Conservation (phyloP, 2,329 filamentous ascomycete genomes). For the Pseudogymnoascus pannorum region DNA sequence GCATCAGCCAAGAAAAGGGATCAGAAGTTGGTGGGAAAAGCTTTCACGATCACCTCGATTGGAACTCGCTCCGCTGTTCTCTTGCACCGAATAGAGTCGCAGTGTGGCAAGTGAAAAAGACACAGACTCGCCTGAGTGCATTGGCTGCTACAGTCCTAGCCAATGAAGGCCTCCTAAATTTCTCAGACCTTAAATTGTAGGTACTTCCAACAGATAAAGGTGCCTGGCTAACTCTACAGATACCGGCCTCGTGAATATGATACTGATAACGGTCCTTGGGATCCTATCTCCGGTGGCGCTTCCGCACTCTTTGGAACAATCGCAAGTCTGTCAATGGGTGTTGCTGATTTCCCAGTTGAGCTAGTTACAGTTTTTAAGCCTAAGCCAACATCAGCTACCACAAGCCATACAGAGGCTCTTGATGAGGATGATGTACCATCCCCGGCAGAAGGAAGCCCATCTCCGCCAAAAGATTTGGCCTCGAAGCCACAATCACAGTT, state of each 20-base stretch:
- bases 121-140: conserved; percentile 59
- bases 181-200: conserved; percentile 67
- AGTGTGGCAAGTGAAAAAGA: conserved; percentile 66
- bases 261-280: conserved; percentile 69
- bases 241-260: conserved; percentile 60
- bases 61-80: conserved; percentile 61
- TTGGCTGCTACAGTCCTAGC: conserved; percentile 66
- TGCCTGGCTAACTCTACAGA: conserved; percentile 32
- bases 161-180: conserved; percentile 55
- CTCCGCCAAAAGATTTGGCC: conserved; percentile 11
- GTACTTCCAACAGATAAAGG: conserved; percentile 21
- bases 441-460: background rate
- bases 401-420: background rate
- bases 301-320: conserved; percentile 77
- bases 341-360: conserved; percentile 63
- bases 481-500: conserved; percentile 15
- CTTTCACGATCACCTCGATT: conserved; percentile 64
- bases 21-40: conserved; percentile 55
- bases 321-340: conserved; percentile 70
- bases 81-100: conserved; percentile 62
- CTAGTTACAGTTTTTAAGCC: conserved; percentile 38
- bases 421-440: conserved; percentile 1
- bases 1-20: conserved; percentile 60
- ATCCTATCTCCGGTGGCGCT: conserved; percentile 71
- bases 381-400: background rate